A percentile compares a stretch with the other conserved stretches of the same genome.
Evolutionary conservation across 305 asterid species (phyloP).

Genomic region (Ilex paraguariensis): DNA sequence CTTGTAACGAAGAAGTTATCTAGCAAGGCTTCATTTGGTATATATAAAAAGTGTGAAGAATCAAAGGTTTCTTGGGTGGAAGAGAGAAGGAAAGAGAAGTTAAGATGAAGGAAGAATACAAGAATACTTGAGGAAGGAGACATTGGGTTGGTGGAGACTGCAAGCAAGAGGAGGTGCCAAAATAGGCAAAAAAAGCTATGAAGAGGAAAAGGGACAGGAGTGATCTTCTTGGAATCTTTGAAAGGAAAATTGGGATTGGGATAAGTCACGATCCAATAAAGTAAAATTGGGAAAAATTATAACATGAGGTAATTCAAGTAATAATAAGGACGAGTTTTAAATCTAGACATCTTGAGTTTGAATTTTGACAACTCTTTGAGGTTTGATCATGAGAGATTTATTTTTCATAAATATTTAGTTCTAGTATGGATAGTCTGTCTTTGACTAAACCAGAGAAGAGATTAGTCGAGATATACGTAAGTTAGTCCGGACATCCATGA

Average conservation of each 20-base stretch:
- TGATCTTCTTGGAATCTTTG: conserved; percentile 8
- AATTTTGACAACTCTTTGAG: not conserved
- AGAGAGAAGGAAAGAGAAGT: conserved; percentile 43
- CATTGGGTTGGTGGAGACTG: conserved; percentile 54
- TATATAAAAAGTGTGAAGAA: conserved; percentile 54
- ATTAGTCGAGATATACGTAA: too few species aligned
- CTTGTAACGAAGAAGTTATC: conserved; percentile 45
- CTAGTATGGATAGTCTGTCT: too few species aligned
- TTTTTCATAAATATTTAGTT: too few species aligned
- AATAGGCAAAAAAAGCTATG: conserved; percentile 37
- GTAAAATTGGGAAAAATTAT: too few species aligned
- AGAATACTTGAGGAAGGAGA: conserved; percentile 82
- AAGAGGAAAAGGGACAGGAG: conserved; percentile 33
- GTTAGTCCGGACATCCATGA: too few species aligned
- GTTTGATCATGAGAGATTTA: too few species aligned
- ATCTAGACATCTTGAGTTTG: not conserved
- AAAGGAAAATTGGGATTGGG: too few species aligned
- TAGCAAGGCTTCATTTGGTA: conserved; percentile 22
- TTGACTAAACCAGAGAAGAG: not conserved
- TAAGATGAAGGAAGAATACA: conserved; percentile 80
- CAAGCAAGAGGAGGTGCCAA: conserved; percentile 71
- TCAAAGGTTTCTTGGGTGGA: conserved; percentile 84
- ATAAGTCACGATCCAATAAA: too few species aligned
- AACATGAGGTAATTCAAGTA: too few species aligned
- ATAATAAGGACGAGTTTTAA: too few species aligned